Conservation (phyloP, 345 rosid genomes). For the Cardamine occulta region DNA sequence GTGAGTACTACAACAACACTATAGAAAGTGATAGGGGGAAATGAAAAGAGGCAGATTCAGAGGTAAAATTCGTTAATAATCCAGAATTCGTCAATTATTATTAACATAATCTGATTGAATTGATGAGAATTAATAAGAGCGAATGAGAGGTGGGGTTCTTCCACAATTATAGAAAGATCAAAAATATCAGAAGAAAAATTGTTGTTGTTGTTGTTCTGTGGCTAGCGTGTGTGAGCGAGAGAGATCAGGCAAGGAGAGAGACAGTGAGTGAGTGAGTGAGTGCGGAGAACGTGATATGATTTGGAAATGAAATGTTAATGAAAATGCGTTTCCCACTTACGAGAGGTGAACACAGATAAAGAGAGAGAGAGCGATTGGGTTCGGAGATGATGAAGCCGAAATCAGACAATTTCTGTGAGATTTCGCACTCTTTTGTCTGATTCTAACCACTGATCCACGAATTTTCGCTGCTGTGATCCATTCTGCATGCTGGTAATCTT, state of each 20-base stretch:
- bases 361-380: background rate
- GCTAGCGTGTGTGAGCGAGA: background rate
- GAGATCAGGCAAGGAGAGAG: conserved; percentile 6
- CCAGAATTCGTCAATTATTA: background rate
- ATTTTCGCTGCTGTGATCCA: conserved; percentile 15
- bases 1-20: background rate
- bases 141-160: conserved; percentile 26
- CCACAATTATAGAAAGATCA: conserved; percentile 1
- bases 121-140: conserved; percentile 4
- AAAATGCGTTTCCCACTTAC: conserved; percentile 43
- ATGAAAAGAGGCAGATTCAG: conserved; percentile 26
- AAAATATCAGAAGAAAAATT: conserved; percentile 1
- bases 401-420: conserved; percentile 24
- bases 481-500: conserved; percentile 42
- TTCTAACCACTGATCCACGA: background rate
- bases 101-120: background rate
- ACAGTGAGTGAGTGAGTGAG: conserved; percentile 23
- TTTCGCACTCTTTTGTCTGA: conserved; percentile 31
- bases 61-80: conserved; percentile 25
- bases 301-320: conserved; percentile 35
- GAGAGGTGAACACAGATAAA: background rate
- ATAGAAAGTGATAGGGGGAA: conserved; percentile 20
- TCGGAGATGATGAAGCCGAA: background rate
- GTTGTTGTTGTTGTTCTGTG: conserved; percentile 1
- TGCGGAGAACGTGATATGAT: conserved; percentile 46